Evolutionary conservation across 257 asterid species (phyloP).

Genomic region (Coffea eugenioides): DNA sequence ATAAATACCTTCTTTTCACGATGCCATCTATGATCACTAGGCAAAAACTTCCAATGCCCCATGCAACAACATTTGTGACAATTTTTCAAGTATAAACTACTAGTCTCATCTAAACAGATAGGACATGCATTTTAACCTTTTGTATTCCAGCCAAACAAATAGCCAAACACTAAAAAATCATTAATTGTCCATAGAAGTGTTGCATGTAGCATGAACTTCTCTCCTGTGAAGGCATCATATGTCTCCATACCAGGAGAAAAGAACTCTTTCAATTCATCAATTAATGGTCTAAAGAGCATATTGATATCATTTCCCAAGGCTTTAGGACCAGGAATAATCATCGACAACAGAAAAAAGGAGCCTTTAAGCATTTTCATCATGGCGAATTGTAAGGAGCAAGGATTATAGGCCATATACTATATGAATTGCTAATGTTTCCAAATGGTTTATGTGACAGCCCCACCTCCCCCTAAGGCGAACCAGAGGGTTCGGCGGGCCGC

Average conservation of each 20-base stretch:
- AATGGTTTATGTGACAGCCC: neutral
- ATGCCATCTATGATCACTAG: neutral
- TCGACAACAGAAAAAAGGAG: too few relatives aligned
- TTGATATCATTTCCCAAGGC: neutral
- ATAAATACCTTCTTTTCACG: neutral
- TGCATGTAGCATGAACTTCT: neutral
- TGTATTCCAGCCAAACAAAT: too few relatives aligned
- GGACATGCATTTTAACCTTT: constrained; percentile 5
- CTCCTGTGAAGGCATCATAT: neutral
- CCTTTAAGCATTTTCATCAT: too few relatives aligned
- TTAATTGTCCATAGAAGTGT: neutral
- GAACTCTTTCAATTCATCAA: neutral
- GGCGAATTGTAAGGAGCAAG: too few relatives aligned
- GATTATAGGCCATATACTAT: neutral
- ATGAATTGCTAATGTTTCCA: neutral
- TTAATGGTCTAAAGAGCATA: neutral
- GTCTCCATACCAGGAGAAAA: neutral
- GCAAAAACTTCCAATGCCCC: constrained; percentile 10
- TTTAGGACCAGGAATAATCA: too few relatives aligned
- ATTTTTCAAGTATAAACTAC: neutral
- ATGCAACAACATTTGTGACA: constrained; percentile 10
- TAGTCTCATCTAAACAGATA: constrained; percentile 1
- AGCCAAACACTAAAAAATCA: constrained; percentile 1
- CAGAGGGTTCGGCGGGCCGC: too few relatives aligned
- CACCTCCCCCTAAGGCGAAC: too few relatives aligned